Conservation (phyloP, 2,329 filamentous ascomycete species). For the Epichloe bromicola region DNA sequence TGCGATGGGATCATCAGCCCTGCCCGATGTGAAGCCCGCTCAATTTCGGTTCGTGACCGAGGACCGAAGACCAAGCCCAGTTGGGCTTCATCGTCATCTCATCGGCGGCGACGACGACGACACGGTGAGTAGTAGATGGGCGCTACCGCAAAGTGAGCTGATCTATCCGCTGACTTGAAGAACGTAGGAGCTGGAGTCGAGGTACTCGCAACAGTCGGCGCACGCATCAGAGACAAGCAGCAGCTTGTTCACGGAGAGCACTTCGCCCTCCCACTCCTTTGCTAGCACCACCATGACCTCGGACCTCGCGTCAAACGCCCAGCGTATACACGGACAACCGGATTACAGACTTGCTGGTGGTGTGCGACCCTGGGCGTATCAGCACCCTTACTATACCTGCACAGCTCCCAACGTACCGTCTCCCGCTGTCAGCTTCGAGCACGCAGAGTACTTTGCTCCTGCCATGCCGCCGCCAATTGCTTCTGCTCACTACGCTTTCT, state of each 20-base stretch:
- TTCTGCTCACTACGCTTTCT: neutral
- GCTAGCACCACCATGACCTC: neutral
- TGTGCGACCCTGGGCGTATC: neutral
- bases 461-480: neutral
- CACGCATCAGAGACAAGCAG: neutral
- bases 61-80: neutral
- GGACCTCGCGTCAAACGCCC: neutral
- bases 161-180: neutral
- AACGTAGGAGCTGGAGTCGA: neutral
- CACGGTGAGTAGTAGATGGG: neutral
- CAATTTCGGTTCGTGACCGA: neutral
- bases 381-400: neutral
- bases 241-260: neutral
- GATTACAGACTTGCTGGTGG: neutral
- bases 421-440: constrained; percentile 2
- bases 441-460: neutral
- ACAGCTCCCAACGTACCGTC: neutral
- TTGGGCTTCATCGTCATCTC: neutral
- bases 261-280: constrained; percentile 1
- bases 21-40: neutral
- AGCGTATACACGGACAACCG: neutral
- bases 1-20: neutral
- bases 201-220: neutral
- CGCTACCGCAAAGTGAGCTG: neutral
- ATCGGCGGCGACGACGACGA: neutral